Conservation (phyloP, 176 grass and related monocot genomes). For the Musa acuminata region DNA sequence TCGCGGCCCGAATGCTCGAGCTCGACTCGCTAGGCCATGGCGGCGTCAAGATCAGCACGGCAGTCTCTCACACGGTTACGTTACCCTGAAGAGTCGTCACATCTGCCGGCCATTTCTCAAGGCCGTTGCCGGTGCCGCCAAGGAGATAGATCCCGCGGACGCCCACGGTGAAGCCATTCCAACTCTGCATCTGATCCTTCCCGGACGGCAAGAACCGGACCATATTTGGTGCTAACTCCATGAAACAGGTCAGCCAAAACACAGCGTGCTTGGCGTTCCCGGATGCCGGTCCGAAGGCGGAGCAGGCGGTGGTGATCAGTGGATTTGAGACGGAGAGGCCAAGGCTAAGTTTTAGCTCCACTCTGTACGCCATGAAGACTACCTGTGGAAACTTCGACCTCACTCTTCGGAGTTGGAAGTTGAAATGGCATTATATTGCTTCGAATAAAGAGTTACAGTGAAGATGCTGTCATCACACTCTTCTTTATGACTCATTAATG, state of each 20-base stretch:
- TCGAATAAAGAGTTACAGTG: too few species aligned
- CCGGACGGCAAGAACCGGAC: constrained; percentile 38
- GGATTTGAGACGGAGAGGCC: constrained; percentile 52
- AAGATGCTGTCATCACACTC: too few species aligned
- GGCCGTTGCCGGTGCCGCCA: constrained; percentile 23
- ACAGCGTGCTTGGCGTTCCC: constrained; percentile 41
- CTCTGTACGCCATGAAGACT: constrained; percentile 20
- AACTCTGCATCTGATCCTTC: constrained; percentile 40
- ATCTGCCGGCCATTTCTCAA: constrained; percentile 31
- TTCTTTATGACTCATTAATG: too few species aligned
- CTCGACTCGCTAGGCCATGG: not conserved
- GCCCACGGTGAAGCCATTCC: constrained; percentile 28
- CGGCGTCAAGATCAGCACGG: constrained; percentile 14
- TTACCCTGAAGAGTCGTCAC: constrained; percentile 21
- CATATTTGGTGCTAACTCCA: constrained; percentile 39
- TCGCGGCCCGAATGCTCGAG: not conserved
- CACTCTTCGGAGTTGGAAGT: not conserved
- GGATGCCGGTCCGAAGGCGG: not conserved
- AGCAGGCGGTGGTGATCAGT: constrained; percentile 35
- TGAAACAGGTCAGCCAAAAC: constrained; percentile 23
- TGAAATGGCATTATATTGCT: too few species aligned
- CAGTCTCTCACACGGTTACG: constrained; percentile 20
- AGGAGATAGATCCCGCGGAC: not conserved
- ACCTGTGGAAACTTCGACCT: constrained; percentile 49
- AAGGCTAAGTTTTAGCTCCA: constrained; percentile 24